Percentiles rank a stretch among this genome's conserved stretches.
These are phyloP conservation scores for Phoma herbarum DNA, from an alignment of 2,329 filamentous ascomycete species.

Conservation along the genomic window DNA sequence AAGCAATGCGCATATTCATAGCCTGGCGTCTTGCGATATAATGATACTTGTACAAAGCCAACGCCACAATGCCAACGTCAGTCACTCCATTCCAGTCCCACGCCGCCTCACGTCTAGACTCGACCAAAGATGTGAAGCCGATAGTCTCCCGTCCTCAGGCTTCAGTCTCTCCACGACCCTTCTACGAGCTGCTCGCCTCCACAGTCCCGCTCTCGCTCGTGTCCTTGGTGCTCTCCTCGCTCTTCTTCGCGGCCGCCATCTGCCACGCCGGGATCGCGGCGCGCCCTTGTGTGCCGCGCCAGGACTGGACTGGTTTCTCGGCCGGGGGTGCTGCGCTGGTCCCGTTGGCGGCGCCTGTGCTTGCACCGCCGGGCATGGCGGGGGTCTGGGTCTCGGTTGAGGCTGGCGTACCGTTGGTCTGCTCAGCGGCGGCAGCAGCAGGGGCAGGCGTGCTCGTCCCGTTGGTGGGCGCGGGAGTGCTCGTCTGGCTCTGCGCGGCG, in stretches of 20 bases:
- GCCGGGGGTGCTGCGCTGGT: constrained; percentile 29
- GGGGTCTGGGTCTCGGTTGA: constrained; percentile 32
- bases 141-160: no score
- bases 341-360: constrained; percentile 20
- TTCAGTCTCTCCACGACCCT: no score
- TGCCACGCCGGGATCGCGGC: constrained; percentile 64
- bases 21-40: neutral
- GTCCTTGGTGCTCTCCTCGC: constrained; percentile 54
- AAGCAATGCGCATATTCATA: neutral
- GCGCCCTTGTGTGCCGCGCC: constrained; percentile 37
- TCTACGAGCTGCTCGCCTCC: constrained; percentile 45
- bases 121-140: no score
- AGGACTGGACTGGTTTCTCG: constrained; percentile 39
- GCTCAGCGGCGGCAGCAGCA: constrained; percentile 25
- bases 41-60: constrained; percentile 7
- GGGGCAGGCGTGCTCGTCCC: constrained; percentile 39
- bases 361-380: constrained; percentile 20
- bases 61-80: neutral
- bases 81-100: neutral
- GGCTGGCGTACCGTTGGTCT: constrained; percentile 25
- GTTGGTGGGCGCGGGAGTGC: constrained; percentile 32
- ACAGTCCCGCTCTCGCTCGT: constrained; percentile 50
- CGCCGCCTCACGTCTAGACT: neutral
- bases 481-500: constrained; percentile 21
- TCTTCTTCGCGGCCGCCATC: constrained; percentile 60